Evolutionary conservation across 768 basidiomycete genomes (phyloP).

Genomic region (Asterophora parasitica): DNA sequence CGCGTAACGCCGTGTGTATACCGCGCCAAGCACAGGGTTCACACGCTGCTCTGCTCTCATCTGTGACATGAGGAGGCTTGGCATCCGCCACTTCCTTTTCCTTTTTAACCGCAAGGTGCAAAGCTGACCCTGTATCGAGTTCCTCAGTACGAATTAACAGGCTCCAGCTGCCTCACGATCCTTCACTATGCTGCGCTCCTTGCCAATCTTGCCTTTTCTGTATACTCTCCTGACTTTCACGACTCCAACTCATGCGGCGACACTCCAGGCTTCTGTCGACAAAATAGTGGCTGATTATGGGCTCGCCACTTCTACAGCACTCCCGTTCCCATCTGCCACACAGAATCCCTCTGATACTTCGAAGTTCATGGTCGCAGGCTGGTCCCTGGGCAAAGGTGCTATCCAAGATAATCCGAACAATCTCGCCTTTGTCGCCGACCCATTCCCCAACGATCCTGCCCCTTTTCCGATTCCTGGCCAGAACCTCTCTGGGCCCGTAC

Average conservation of each 20-base stretch:
- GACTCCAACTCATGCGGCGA: conserved; percentile 17
- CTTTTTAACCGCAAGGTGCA: neutral
- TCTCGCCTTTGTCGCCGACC: conserved; percentile 63
- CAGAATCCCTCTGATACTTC: conserved; percentile 46
- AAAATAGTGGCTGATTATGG: conserved; percentile 46
- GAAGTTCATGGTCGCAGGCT: conserved; percentile 46
- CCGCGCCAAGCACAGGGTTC: too few species aligned
- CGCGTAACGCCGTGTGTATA: too few species aligned
- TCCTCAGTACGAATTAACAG: neutral
- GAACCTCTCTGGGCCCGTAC: conserved; percentile 36
- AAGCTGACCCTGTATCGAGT: neutral
- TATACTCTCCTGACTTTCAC: conserved; percentile 11
- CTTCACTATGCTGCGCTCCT: conserved; percentile 9
- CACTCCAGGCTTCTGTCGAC: conserved; percentile 28
- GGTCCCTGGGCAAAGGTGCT: conserved; percentile 57
- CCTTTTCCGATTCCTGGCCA: conserved; percentile 22
- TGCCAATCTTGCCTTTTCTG: conserved; percentile 16
- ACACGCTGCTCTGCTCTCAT: too few species aligned
- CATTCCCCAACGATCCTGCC: conserved; percentile 49
- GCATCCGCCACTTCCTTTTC: too few species aligned
- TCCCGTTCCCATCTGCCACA: conserved; percentile 67
- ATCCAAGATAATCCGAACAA: conserved; percentile 55
- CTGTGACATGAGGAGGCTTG: too few species aligned
- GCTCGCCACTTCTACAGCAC: conserved; percentile 53
- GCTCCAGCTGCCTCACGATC: neutral